Conservation (phyloP, 176 grass and related monocot genomes). For the Phyllostachys edulis region DNA sequence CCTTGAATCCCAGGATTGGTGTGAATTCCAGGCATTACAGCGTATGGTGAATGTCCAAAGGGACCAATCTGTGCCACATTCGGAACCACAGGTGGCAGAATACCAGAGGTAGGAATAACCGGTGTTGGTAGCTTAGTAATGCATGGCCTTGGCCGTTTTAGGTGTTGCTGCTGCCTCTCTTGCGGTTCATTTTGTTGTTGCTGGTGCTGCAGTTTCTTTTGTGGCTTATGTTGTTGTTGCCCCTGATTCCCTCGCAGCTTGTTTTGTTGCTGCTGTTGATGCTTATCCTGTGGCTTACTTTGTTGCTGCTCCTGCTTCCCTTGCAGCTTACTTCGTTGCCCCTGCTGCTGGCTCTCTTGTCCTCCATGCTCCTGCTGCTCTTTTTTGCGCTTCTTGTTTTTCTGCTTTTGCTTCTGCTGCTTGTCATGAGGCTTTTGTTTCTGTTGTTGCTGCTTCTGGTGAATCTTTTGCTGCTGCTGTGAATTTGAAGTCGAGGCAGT, state of each 20-base stretch:
- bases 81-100: slow-evolving; percentile 2
- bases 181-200: background rate
- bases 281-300: background rate
- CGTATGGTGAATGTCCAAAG: slow-evolving; percentile 20
- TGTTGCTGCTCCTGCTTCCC: slow-evolving; percentile 4
- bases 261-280: background rate
- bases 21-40: slow-evolving; percentile 7
- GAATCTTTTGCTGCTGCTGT: background rate
- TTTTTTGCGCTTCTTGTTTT: slow-evolving; percentile 39
- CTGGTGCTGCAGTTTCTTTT: background rate
- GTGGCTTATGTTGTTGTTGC: background rate
- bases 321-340: slow-evolving; percentile 3
- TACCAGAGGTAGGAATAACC: background rate
- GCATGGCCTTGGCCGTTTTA: background rate
- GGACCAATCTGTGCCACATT: slow-evolving; percentile 11
- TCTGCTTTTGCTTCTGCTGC: slow-evolving; percentile 15
- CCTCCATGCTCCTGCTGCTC: slow-evolving; percentile 21
- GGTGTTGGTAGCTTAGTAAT: slow-evolving; percentile 17
- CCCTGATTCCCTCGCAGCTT: background rate
- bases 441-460: background rate
- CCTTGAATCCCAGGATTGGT: background rate
- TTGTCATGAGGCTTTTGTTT: background rate
- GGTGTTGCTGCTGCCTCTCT: slow-evolving; percentile 19
- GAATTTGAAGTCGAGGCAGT: slow-evolving; percentile 15
- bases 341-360: background rate